Conservation (phyloP, 345 rosid genomes). For the Fremontodendron californicum region DNA sequence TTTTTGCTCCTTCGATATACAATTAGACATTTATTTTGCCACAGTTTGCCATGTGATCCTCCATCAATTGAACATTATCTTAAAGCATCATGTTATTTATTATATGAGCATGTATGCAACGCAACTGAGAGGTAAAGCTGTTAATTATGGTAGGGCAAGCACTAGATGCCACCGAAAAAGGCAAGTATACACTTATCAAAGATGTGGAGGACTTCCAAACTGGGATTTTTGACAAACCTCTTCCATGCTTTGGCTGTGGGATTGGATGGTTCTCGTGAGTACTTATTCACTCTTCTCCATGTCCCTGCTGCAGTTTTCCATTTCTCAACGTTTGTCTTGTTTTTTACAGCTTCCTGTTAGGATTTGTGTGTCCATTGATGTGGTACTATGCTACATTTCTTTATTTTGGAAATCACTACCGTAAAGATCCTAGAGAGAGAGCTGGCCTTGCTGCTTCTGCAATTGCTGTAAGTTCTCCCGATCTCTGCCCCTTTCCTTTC, state of each 20-base stretch:
- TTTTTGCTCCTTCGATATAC: not conserved
- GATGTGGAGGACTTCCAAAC: slow-evolving; percentile 58
- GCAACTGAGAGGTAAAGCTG: slow-evolving; percentile 23
- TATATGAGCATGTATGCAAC: slow-evolving; percentile 1
- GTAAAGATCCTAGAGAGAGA: slow-evolving; percentile 94
- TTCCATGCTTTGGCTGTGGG: slow-evolving; percentile 97
- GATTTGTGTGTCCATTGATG: slow-evolving; percentile 71
- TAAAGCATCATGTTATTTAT: not conserved
- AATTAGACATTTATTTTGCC: not conserved
- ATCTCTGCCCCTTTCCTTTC: not conserved
- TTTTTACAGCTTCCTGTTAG: slow-evolving; percentile 69
- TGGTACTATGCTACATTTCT: slow-evolving; percentile 90
- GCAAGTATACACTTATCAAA: slow-evolving; percentile 61
- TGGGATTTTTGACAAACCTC: slow-evolving; percentile 75
- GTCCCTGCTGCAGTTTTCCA: not conserved
- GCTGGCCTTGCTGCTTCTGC: slow-evolving; percentile 99
- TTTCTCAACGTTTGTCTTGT: slow-evolving; percentile 21
- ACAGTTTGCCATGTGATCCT: not conserved
- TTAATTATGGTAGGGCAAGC: slow-evolving; percentile 41
- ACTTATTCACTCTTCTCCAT: slow-evolving; percentile 11
- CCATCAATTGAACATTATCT: not conserved
- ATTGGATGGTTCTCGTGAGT: slow-evolving; percentile 98
- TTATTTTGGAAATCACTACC: slow-evolving; percentile 81
- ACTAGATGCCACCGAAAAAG: slow-evolving; percentile 47
- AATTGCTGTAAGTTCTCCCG: slow-evolving; percentile 55